Conservation (phyloP, 306 rosid genomes). For the Gastrolobium bilobum region DNA sequence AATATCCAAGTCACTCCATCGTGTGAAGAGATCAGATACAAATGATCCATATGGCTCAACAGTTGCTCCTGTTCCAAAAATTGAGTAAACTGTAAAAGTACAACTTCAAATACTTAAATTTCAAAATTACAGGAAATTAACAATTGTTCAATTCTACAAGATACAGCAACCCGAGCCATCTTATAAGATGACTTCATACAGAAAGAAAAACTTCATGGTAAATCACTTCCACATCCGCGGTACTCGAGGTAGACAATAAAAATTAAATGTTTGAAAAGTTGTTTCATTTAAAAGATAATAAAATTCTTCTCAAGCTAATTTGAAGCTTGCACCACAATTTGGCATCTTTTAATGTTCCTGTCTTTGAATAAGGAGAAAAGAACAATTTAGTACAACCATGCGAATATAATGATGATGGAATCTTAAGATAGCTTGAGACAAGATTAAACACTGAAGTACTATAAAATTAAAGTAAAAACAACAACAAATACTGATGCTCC, state of each 20-base stretch:
- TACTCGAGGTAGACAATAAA: slow-evolving; percentile 28
- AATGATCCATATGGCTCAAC: slow-evolving; percentile 97
- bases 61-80: slow-evolving; percentile 79
- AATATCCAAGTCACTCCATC: slow-evolving; percentile 94
- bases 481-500: slow-evolving; percentile 19
- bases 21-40: slow-evolving; percentile 79
- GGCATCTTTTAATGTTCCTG: slow-evolving; percentile 23
- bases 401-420: background rate
- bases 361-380: slow-evolving; percentile 8
- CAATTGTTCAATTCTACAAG: slow-evolving; percentile 13
- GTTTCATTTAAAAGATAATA: slow-evolving; percentile 1
- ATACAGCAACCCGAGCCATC: slow-evolving; percentile 14
- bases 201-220: slow-evolving; percentile 24
- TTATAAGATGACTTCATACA: slow-evolving; percentile 1
- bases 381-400: slow-evolving; percentile 15
- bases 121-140: slow-evolving; percentile 29
- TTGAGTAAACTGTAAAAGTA: slow-evolving; percentile 33
- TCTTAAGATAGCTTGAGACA: slow-evolving; percentile 26
- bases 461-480: slow-evolving; percentile 31
- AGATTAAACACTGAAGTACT: slow-evolving; percentile 29
- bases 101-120: slow-evolving; percentile 38
- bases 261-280: background rate
- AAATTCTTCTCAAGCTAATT: slow-evolving; percentile 31
- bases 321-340: slow-evolving; percentile 30
- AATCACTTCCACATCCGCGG: slow-evolving; percentile 26